Percentiles rank a stretch among this genome's conserved stretches.
Evolutionary conservation across 139 green algal genomes (phyloP).

Genomic region (Chlamydomonas urium): DNA sequence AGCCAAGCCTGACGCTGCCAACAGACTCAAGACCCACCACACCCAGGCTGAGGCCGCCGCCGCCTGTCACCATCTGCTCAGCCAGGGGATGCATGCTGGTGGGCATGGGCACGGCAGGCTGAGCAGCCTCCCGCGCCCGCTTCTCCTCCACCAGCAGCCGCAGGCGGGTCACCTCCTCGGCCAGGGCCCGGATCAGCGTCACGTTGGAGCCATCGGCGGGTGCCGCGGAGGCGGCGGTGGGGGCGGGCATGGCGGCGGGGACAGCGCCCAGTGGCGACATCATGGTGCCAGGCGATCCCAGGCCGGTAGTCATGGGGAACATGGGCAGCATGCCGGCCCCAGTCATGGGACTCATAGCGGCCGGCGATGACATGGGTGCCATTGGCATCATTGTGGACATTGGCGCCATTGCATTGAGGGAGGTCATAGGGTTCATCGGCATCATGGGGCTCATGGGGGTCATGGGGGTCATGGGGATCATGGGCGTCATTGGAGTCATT

Average conservation of each 20-base stretch:
- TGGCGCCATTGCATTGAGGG: neutral
- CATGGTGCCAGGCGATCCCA: neutral
- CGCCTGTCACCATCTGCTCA: too few species aligned
- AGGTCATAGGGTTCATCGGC: neutral
- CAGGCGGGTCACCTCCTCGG: conserved; percentile 24
- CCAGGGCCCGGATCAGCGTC: conserved; percentile 27
- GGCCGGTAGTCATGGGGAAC: neutral
- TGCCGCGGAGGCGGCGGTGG: too few species aligned
- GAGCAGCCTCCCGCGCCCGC: conserved; percentile 2
- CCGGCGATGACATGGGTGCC: neutral
- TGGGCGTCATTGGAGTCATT: too few species aligned
- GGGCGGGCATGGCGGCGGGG: neutral
- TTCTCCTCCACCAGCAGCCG: conserved; percentile 28
- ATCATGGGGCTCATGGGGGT: neutral
- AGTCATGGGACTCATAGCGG: conserved; percentile 1
- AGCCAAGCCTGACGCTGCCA: too few species aligned
- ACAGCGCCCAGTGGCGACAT: too few species aligned
- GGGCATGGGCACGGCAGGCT: too few species aligned
- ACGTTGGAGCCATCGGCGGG: conserved; percentile 8
- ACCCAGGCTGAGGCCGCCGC: too few species aligned
- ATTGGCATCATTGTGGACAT: neutral
- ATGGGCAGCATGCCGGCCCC: neutral
- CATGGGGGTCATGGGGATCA: neutral
- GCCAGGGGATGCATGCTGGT: too few species aligned
- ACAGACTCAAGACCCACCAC: too few species aligned